Base-by-base conservation (phyloP, 1,139 yeast genomes). In the Dujonia santamariae region DNA sequence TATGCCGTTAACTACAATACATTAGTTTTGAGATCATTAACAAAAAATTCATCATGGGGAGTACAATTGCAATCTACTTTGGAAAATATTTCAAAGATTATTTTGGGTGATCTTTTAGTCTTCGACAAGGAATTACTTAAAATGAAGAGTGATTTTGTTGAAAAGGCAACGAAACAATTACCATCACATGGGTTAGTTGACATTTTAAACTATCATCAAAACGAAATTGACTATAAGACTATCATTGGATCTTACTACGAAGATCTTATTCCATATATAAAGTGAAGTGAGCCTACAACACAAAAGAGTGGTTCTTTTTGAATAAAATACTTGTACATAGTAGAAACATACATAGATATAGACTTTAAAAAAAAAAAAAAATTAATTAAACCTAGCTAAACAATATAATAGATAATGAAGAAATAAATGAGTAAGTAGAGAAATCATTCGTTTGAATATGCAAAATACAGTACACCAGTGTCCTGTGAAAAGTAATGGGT, bases 1-100 rank as follows among this genome's bases (percentile, higher is more conserved):
- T 79, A 69, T 51, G 56, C 49, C 26, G 49, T 68, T 32, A 67
- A 78, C 45, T 78, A 69, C 47, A 72, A 72, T 35, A 54, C 56
- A 20, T 78, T 84, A 78, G 64, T 63, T 4, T 46, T 56, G 15
- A 68, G 65, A 38, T 61, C 78, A 7, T 48, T 63, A 29, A 53
- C 70, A 35, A 61, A 60, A 33, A 78, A 76, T 1, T 61, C 75
- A 12, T 66, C 67, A 26, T 59, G 67, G 66, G 47, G 65, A 7
- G 54, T 59, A 34, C 68, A 64, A 39, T 48, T 74, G 45, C 60
- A 56, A 5, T 50, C 55, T 14, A 66, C 78, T 0, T 50, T 70
- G 38, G 51, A 57, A n/a, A 67, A 69, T 41, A 58, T 74, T 28
- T 48, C 69, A 3, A 50, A 56, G 19, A 54, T 72, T 12, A 63